A percentile compares a stretch with the other conserved stretches of the same genome.
Evolutionary conservation across 2,329 filamentous ascomycete genomes (phyloP).

Genomic region (Pseudogymnoascus verrucosus): DNA sequence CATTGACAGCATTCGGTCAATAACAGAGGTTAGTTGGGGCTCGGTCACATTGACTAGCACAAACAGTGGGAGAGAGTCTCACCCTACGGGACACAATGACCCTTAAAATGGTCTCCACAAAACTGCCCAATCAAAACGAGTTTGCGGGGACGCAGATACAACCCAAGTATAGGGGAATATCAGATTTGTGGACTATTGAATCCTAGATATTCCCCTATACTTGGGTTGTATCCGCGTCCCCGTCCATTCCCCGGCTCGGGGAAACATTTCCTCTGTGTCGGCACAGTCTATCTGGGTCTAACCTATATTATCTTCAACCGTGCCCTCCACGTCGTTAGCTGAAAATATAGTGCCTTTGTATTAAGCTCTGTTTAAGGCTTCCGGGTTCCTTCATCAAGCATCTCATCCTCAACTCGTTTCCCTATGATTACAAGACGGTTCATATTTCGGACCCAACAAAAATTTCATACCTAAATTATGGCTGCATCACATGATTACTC

Average conservation of each 20-base stretch:
- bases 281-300: not conserved
- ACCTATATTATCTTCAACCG: not conserved
- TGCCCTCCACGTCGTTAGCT: not conserved
- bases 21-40: no score
- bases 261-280: not conserved
- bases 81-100: not conserved
- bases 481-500: constrained; percentile 38
- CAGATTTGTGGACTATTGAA: not conserved
- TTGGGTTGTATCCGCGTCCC: no score
- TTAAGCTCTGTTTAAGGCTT: not conserved
- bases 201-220: no score
- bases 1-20: not conserved
- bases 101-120: not conserved
- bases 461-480: constrained; percentile 3
- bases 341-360: not conserved
- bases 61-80: not conserved
- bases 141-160: not conserved
- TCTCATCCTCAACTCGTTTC: not conserved
- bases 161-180: not conserved
- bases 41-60: not conserved
- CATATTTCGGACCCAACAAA: not conserved
- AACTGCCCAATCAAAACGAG: not conserved
- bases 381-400: not conserved
- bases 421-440: not conserved
- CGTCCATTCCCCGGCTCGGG: no score